Conservation (phyloP, 108 stramenopile species). For the Seminavis robusta region DNA sequence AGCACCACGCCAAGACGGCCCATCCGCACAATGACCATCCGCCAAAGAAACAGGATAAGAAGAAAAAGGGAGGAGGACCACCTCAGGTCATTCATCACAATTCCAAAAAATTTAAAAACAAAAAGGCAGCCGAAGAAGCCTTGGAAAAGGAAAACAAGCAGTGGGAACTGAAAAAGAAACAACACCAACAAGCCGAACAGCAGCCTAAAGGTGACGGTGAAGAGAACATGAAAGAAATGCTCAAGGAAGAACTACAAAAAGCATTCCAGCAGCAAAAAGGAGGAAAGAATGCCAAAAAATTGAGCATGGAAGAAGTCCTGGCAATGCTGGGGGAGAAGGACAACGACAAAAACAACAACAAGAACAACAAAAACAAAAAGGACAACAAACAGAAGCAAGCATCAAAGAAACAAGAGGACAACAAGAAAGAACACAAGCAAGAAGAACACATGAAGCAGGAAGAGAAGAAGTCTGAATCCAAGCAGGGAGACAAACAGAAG, state of each 20-base stretch:
- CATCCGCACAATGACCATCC: no score
- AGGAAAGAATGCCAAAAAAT: neutral
- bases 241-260: neutral
- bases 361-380: neutral
- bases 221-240: neutral
- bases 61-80: no score
- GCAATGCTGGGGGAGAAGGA: neutral
- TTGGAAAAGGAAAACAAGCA: neutral
- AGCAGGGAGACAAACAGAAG: neutral
- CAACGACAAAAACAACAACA: neutral
- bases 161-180: neutral
- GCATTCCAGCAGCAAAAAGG: neutral
- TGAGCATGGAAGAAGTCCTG: neutral
- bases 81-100: no score
- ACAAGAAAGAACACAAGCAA: conserved; percentile 3
- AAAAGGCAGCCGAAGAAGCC: neutral
- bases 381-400: neutral
- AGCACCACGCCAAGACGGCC: no score
- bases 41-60: no score
- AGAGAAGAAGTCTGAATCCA: neutral
- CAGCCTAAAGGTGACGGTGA: neutral
- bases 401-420: neutral
- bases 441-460: neutral
- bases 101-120: neutral
- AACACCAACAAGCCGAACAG: neutral